Conservation (phyloP, 495 filamentous ascomycete species). For the Penicillium cataractarum region DNA sequence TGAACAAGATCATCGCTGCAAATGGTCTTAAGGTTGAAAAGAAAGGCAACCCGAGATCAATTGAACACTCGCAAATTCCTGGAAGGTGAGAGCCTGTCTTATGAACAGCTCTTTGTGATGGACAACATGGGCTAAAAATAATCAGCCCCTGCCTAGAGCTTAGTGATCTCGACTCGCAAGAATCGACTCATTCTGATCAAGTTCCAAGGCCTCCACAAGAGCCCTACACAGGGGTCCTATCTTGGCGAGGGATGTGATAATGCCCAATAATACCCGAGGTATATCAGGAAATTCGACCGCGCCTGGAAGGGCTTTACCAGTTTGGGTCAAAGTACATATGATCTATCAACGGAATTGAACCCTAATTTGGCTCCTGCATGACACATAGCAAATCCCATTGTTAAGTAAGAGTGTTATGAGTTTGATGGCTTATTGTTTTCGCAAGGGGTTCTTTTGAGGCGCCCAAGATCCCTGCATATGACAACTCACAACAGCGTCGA, state of each 20-base stretch:
- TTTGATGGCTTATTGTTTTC: background rate
- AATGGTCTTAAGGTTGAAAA: background rate
- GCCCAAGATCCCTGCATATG: conserved; percentile 3
- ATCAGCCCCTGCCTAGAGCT: background rate
- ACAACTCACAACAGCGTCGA: conserved; percentile 5
- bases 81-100: background rate
- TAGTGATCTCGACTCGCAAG: background rate
- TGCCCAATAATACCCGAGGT: background rate
- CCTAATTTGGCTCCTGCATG: background rate
- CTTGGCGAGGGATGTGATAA: background rate
- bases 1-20: background rate
- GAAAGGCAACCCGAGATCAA: background rate
- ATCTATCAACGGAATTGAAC: background rate
- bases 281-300: background rate
- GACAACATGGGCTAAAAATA: background rate
- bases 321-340: background rate
- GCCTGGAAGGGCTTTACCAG: background rate
- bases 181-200: background rate
- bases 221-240: background rate
- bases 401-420: background rate
- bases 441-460: conserved; percentile 4
- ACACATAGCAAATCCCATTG: background rate
- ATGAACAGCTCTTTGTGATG: background rate
- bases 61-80: background rate
- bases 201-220: background rate